Conservation (phyloP, 2,329 filamentous ascomycete species). For the Plenodomus tracheiphilus region DNA sequence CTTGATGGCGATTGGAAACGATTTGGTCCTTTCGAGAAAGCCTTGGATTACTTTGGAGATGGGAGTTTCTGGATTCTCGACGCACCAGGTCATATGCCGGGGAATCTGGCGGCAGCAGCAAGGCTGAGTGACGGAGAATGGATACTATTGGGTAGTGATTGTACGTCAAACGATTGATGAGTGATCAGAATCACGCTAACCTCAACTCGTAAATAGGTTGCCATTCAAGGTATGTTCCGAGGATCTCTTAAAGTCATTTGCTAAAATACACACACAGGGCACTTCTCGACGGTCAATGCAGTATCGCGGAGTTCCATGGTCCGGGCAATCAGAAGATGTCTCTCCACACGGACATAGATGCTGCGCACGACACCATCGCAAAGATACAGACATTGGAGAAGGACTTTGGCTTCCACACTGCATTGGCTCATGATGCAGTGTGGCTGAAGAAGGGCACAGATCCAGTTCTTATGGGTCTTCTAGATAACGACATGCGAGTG, state of each 20-base stretch:
- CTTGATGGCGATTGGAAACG: constrained; percentile 32
- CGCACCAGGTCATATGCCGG: constrained; percentile 44
- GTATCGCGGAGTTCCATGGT: constrained; percentile 32
- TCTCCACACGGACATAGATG: constrained; percentile 30
- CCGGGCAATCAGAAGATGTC: constrained; percentile 26
- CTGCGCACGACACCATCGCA: constrained; percentile 31
- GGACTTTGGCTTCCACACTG: constrained; percentile 28
- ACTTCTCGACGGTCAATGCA: constrained; percentile 30
- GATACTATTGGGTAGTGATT: constrained; percentile 40
- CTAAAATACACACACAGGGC: constrained; percentile 24
- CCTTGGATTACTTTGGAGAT: constrained; percentile 45
- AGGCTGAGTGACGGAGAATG: constrained; percentile 29
- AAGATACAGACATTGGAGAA: constrained; percentile 31
- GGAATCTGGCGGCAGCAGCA: constrained; percentile 44
- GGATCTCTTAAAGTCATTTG: no score
- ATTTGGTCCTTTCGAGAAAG: constrained; percentile 42
- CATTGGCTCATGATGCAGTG: constrained; percentile 35
- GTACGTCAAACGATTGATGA: constrained; percentile 4
- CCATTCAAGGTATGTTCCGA: constrained; percentile 32
- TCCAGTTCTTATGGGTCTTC: constrained; percentile 31
- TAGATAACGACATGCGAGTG: constrained; percentile 28
- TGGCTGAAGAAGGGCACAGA: constrained; percentile 34
- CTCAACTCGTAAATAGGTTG: constrained; percentile 11
- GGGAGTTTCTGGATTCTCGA: constrained; percentile 46
- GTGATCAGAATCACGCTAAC: background rate